Percentiles rank a stretch among this genome's conserved stretches.
phyloP scores from a whole-genome alignment of 768 basidiomycete species.

The Polyporus arcularius region DNA sequence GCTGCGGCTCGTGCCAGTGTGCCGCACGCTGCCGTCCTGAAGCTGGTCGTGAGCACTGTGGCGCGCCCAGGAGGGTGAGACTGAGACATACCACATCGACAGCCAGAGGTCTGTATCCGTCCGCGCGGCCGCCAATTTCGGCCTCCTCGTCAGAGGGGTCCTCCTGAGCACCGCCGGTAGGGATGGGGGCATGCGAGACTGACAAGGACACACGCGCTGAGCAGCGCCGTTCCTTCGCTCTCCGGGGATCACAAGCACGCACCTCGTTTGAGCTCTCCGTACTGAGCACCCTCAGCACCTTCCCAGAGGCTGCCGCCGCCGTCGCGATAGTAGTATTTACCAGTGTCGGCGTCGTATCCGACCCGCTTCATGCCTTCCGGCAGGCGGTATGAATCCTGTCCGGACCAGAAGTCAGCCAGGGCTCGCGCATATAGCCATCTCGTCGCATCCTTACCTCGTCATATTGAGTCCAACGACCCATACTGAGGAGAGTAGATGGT shows the following conservation, averaged over 20 bases:
- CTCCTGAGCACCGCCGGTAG: constrained; percentile 29
- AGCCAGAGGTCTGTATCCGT: constrained; percentile 59
- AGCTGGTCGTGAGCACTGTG: neutral
- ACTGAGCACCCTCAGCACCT: constrained; percentile 62
- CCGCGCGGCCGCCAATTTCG: constrained; percentile 40
- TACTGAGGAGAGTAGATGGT: constrained; percentile 14
- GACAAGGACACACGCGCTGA: neutral
- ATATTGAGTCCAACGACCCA: constrained; percentile 42
- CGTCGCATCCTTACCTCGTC: constrained; percentile 32
- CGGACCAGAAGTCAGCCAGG: constrained; percentile 1
- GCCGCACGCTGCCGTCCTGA: constrained; percentile 7
- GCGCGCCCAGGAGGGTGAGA: too few species aligned
- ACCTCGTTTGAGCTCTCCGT: constrained; percentile 49
- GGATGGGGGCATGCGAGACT: constrained; percentile 17
- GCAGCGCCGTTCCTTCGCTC: neutral
- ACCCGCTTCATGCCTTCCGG: constrained; percentile 61
- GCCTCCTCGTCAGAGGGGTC: constrained; percentile 53
- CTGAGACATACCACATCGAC: constrained; percentile 46
- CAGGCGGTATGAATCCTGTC: constrained; percentile 51
- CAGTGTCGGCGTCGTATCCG: constrained; percentile 75
- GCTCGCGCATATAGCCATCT: neutral
- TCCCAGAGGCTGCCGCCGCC: constrained; percentile 54
- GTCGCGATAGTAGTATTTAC: constrained; percentile 63
- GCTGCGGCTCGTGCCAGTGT: constrained; percentile 5
- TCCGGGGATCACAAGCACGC: constrained; percentile 10